Base-by-base conservation (phyloP, 2,329 filamentous ascomycete genomes). In the Sporothrix variecibatus region DNA sequence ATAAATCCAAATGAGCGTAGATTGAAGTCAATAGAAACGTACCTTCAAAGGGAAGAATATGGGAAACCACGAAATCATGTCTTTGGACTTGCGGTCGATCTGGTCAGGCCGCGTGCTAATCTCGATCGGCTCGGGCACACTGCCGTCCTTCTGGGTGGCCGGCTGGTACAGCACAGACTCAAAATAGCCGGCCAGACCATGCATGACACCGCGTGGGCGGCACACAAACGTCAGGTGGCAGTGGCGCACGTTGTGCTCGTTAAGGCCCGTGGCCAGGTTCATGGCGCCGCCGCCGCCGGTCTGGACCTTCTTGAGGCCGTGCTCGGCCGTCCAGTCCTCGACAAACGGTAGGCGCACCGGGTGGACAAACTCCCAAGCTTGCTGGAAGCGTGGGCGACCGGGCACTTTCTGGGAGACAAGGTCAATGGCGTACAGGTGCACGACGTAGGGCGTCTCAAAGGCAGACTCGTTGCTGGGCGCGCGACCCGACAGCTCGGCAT, bases 11-110 rank as follows among this genome's bases (percentile, higher is more conserved):
- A 12, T 12, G 5, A 11, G 11, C 40, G 40, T 43, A 43, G 40
- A 43, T 6, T 43, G 11, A 11, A 2, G 40, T 43, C 2, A 12
- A 12, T 43, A 12, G 40, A 38, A 70, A 81, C 88, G 80, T 85
- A 95, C 94, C 90, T 96, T 97, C 17, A 99, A 84, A 0, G 97
- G 96, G 81, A 99, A 99, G 84, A 95, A 98, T 40, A 99, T 98
- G 0, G 96, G 96, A 81, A 99, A 99, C 96, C 96, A 99, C 73
- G 94, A 97, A 77, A 98, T 97, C 97, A 99, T 99, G 79, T 97
- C 95, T 80, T 92, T 93, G 86, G 94, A 97, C 88, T 98, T 98
- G 74, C 86, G 85, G 73, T 96, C 94, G 83, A 99, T 98, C 40
- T 92, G 93, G 77, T 97, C 93, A 0, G 96, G 97, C 79, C 97